phyloP scores from a whole-genome alignment of 805 yeast genomes.

The Yamadazyma paraphyllophila region DNA sequence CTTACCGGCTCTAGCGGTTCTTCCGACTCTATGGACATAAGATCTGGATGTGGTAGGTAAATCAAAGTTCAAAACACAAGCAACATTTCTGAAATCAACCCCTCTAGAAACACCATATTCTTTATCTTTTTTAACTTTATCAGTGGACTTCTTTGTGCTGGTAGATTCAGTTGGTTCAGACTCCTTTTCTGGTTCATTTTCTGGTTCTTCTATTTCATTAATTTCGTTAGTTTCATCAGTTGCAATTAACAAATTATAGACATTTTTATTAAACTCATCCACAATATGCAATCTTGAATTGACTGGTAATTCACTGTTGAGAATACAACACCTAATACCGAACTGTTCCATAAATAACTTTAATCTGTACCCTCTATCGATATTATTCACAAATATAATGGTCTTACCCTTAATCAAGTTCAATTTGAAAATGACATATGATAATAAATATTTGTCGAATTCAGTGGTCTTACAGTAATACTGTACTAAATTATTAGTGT shows the following conservation, averaged over 20 bases:
- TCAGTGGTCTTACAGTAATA: conserved; percentile 85
- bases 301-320: conserved; percentile 89
- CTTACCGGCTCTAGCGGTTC: conserved; percentile 97
- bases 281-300: conserved; percentile 93
- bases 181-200: conserved; percentile 32
- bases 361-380: conserved; percentile 92
- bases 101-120: conserved; percentile 97
- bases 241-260: conserved; percentile 84
- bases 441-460: conserved; percentile 84
- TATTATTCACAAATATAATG: conserved; percentile 84
- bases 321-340: conserved; percentile 83
- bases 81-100: conserved; percentile 92
- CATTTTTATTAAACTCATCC: conserved; percentile 89
- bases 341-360: conserved; percentile 91
- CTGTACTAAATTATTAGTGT: conserved; percentile 66
- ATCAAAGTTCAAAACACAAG: conserved; percentile 94
- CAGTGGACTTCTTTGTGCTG: conserved; percentile 17
- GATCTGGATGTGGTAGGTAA: conserved; percentile 86
- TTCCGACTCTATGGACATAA: conserved; percentile 90
- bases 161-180: conserved; percentile 15
- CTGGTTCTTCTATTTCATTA: conserved; percentile 50
- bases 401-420: conserved; percentile 88
- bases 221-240: conserved; percentile 82
- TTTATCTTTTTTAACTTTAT: conserved; percentile 47
- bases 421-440: conserved; percentile 89